Conservation (phyloP, 1,284 basidiomycete genomes). For the Limonomyces culmigenus region DNA sequence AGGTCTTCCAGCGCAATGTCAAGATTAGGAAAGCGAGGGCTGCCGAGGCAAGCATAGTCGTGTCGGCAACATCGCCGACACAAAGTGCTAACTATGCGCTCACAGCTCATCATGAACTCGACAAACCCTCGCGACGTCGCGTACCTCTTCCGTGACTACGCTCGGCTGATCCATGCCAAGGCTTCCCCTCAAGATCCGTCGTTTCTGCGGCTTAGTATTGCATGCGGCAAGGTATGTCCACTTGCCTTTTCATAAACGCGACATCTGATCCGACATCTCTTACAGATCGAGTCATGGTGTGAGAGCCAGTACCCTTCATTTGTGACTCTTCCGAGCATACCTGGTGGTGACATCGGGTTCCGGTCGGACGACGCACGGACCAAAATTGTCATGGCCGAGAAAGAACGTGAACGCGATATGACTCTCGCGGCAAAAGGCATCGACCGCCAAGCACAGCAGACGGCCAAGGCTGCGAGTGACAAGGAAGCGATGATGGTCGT, state of each 20-base stretch:
- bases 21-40: constrained; percentile 93
- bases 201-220: constrained; percentile 67
- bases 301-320: constrained; percentile 85
- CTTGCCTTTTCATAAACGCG: neutral
- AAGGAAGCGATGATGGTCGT: neutral
- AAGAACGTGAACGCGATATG: constrained; percentile 20
- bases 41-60: constrained; percentile 39
- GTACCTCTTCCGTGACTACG: constrained; percentile 74
- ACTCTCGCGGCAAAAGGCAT: constrained; percentile 17
- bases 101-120: constrained; percentile 75
- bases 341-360: constrained; percentile 17
- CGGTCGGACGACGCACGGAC: constrained; percentile 38
- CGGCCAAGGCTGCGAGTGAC: neutral
- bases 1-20: constrained; percentile 82
- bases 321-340: constrained; percentile 28
- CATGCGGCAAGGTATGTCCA: constrained; percentile 55
- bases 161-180: constrained; percentile 71
- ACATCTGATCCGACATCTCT: constrained; percentile 1
- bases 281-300: constrained; percentile 80
- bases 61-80: constrained; percentile 1
- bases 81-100: constrained; percentile 2
- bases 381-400: constrained; percentile 23
- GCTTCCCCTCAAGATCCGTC: constrained; percentile 74
- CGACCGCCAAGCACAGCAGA: neutral
- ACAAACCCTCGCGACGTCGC: constrained; percentile 90